These are phyloP conservation scores for Moesziomyces aphidis DNA, from an alignment of 1,284 basidiomycete species.

Conservation along the genomic window DNA sequence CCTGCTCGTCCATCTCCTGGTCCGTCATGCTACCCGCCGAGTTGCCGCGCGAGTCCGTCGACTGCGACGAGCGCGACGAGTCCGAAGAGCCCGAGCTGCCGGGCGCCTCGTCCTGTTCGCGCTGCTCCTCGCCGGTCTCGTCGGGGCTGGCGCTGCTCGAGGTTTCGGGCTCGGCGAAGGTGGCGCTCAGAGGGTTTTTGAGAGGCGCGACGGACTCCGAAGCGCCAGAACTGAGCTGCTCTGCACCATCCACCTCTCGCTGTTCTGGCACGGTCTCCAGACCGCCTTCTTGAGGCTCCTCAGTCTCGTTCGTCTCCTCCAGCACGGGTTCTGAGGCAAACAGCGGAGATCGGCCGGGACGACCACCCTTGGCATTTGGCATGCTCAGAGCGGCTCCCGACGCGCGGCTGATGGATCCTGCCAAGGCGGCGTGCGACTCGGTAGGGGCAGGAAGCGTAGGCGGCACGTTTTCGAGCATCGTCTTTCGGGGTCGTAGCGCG, in stretches of 20 bases:
- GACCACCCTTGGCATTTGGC: conserved; percentile 30
- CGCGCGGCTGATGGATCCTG: conserved; percentile 34
- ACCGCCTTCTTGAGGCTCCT: conserved; percentile 1
- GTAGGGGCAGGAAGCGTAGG: conserved; percentile 19
- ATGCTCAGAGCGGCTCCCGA: conserved; percentile 35
- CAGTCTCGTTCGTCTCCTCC: conserved; percentile 37
- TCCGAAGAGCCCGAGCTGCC: conserved; percentile 39
- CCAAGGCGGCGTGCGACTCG: conserved; percentile 31
- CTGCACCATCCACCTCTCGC: conserved; percentile 10
- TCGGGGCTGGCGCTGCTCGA: background rate
- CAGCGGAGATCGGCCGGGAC: conserved; percentile 39
- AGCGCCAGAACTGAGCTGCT: conserved; percentile 3
- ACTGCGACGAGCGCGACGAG: conserved; percentile 40
- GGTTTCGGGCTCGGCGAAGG: conserved; percentile 35
- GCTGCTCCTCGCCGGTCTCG: conserved; percentile 5
- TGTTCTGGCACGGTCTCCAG: conserved; percentile 8
- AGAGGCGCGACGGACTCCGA: conserved; percentile 3
- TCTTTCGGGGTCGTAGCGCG: conserved; percentile 46
- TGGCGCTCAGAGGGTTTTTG: conserved; percentile 38
- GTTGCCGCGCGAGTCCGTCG: conserved; percentile 23
- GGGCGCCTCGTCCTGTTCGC: conserved; percentile 33
- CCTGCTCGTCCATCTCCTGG: conserved; percentile 44
- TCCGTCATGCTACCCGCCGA: conserved; percentile 37
- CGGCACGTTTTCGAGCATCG: conserved; percentile 52
- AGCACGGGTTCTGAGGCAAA: conserved; percentile 45